Percentiles rank a stretch among this genome's conserved stretches.
Conservation (phyloP, 805 yeast species). For the Candida insectalens region DNA sequence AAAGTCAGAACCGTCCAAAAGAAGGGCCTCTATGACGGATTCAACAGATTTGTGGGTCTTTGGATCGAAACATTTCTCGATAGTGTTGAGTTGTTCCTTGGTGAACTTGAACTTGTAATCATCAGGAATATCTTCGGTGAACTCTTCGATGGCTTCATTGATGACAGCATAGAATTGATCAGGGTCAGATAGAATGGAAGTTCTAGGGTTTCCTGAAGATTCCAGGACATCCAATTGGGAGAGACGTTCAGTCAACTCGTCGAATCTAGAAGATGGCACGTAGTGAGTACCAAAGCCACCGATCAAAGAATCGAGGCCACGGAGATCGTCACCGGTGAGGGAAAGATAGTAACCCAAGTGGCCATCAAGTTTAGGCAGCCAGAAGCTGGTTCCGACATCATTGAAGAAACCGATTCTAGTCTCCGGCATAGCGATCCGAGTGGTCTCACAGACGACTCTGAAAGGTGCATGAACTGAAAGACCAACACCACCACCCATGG, state of each 20-base stretch:
- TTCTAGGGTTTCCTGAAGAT: slow-evolving; percentile 10
- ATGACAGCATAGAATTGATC: slow-evolving; percentile 45
- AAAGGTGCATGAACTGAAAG: slow-evolving; percentile 84
- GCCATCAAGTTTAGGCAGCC: slow-evolving; percentile 73
- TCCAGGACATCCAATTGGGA: slow-evolving; percentile 38
- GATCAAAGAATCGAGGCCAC: slow-evolving; percentile 72
- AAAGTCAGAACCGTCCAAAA: slow-evolving; percentile 51
- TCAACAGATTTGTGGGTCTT: slow-evolving; percentile 33
- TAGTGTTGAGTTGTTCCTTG: slow-evolving; percentile 45
- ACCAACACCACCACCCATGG: slow-evolving; percentile 98
- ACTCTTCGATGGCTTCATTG: slow-evolving; percentile 71
- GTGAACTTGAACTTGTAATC: slow-evolving; percentile 51
- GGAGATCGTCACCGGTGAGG: slow-evolving; percentile 70
- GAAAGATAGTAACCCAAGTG: slow-evolving; percentile 81
- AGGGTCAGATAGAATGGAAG: slow-evolving; percentile 11
- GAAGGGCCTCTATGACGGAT: slow-evolving; percentile 44
- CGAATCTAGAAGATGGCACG: slow-evolving; percentile 56
- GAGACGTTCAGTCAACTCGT: slow-evolving; percentile 54
- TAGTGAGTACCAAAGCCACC: slow-evolving; percentile 89
- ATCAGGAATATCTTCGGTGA: slow-evolving; percentile 55
- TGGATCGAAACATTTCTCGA: slow-evolving; percentile 60
- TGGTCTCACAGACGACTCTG: slow-evolving; percentile 85
- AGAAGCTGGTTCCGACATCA: slow-evolving; percentile 91
- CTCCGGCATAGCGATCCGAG: slow-evolving; percentile 96
- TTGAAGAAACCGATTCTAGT: slow-evolving; percentile 94